Conservation (phyloP, 2,329 filamentous ascomycete genomes). For the Hirsutella rhossiliensis region DNA sequence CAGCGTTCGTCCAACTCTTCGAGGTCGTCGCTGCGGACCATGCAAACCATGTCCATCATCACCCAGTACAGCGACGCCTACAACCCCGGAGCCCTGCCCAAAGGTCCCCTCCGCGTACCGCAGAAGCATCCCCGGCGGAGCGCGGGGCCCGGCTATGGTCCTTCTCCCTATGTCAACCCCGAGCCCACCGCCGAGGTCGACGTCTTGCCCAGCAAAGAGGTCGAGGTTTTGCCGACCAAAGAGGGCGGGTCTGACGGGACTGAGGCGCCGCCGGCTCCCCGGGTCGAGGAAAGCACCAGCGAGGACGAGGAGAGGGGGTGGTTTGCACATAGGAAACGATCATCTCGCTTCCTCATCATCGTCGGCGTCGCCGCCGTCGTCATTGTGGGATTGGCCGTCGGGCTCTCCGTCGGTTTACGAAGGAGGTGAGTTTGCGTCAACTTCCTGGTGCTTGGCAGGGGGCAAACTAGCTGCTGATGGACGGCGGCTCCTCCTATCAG, state of each 20-base stretch:
- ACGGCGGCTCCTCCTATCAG: background rate
- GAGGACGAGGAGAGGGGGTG: slow-evolving; percentile 6
- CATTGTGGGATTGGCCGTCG: slow-evolving; percentile 24
- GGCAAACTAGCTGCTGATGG: background rate
- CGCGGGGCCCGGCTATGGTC: slow-evolving; percentile 7
- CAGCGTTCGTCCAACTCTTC: slow-evolving; percentile 5
- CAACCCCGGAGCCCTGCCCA: slow-evolving; percentile 10
- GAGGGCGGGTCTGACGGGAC: slow-evolving; percentile 6
- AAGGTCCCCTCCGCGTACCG: slow-evolving; percentile 15
- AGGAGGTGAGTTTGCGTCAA: slow-evolving; percentile 16
- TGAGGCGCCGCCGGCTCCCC: slow-evolving; percentile 2
- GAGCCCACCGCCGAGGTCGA: background rate
- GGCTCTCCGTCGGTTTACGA: slow-evolving; percentile 26
- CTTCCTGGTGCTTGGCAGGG: background rate
- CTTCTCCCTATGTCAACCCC: slow-evolving; percentile 11
- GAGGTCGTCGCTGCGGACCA: slow-evolving; percentile 12
- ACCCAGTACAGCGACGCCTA: slow-evolving; percentile 18
- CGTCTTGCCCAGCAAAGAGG: background rate
- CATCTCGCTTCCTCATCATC: slow-evolving; percentile 19
- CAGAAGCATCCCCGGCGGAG: slow-evolving; percentile 15
- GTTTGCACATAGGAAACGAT: slow-evolving; percentile 11
- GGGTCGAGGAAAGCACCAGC: background rate
- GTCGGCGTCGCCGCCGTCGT: slow-evolving; percentile 16
- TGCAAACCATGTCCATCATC: slow-evolving; percentile 24
- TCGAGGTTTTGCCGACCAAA: slow-evolving; percentile 3